Evolutionary conservation across 257 asterid species (phyloP).

Genomic region (Solanum sejunctum): DNA sequence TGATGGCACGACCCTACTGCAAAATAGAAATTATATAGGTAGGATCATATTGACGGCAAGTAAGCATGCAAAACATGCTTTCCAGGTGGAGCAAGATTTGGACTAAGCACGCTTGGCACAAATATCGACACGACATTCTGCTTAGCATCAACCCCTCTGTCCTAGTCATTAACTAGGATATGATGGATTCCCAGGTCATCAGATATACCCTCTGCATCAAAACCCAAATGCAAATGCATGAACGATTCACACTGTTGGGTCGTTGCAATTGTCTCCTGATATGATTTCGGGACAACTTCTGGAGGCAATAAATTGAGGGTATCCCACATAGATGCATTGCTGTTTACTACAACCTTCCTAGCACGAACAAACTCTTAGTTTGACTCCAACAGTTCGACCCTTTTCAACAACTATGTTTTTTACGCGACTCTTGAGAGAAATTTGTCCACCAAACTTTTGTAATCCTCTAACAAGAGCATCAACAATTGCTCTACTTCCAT

Average conservation of each 20-base stretch:
- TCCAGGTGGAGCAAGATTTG: slow-evolving; percentile 84
- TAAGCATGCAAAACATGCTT: slow-evolving; percentile 86
- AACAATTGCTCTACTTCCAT: slow-evolving; percentile 79
- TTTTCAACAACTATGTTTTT: slow-evolving; percentile 68
- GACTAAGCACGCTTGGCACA: slow-evolving; percentile 73
- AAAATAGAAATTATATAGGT: no score
- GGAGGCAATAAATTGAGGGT: slow-evolving; percentile 57
- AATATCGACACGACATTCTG: slow-evolving; percentile 88
- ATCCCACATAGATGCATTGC: slow-evolving; percentile 99
- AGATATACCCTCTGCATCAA: slow-evolving; percentile 62
- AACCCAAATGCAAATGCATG: slow-evolving; percentile 97
- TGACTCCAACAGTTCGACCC: slow-evolving; percentile 87
- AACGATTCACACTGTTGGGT: slow-evolving; percentile 95
- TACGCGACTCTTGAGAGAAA: slow-evolving; percentile 77
- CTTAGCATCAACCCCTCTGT: slow-evolving; percentile 87
- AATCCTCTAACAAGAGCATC: slow-evolving; percentile 85
- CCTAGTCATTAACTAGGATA: slow-evolving; percentile 90
- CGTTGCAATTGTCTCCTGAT: slow-evolving; percentile 35
- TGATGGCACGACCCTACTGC: no score
- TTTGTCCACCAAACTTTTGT: slow-evolving; percentile 72
- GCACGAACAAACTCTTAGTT: slow-evolving; percentile 79
- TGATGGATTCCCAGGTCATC: slow-evolving; percentile 92
- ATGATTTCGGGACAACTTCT: slow-evolving; percentile 56
- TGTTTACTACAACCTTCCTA: slow-evolving; percentile 78
- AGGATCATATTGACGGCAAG: no score